Percentiles rank a stretch among this genome's conserved stretches.
Evolutionary conservation across 495 filamentous ascomycete species (phyloP).

Genomic region (Podospora appendiculata): DNA sequence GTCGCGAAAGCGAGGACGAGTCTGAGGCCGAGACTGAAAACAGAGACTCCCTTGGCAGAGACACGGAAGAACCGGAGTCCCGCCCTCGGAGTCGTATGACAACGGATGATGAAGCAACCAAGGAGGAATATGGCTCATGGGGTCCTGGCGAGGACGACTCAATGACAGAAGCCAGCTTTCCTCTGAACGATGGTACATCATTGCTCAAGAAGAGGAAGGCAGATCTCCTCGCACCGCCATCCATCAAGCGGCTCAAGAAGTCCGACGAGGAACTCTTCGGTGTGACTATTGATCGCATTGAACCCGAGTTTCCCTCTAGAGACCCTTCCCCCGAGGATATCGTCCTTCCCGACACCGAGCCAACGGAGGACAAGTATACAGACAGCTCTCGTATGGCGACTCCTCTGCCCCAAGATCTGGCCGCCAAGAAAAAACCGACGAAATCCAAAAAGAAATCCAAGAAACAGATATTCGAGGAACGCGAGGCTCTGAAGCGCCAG

Average conservation of each 20-base stretch:
- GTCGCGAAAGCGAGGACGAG: conserved; percentile 52
- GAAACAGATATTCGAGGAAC: conserved; percentile 64
- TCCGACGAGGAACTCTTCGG: conserved; percentile 75
- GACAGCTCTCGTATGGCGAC: conserved; percentile 35
- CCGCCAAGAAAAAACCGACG: conserved; percentile 35
- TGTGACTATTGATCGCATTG: conserved; percentile 46
- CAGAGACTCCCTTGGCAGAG: conserved; percentile 50
- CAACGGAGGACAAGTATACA: conserved; percentile 25
- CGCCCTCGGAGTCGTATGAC: conserved; percentile 72
- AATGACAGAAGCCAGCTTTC: conserved; percentile 48
- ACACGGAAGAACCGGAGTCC: conserved; percentile 79
- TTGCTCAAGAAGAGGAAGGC: conserved; percentile 65
- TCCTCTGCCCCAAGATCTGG: conserved; percentile 23
- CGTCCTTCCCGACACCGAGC: conserved; percentile 28
- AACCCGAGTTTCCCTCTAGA: conserved; percentile 35
- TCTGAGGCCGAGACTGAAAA: conserved; percentile 40
- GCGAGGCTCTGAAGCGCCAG: conserved; percentile 50
- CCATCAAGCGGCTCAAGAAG: conserved; percentile 63
- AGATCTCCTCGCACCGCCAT: conserved; percentile 47
- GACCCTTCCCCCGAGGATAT: conserved; percentile 29
- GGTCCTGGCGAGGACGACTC: conserved; percentile 45
- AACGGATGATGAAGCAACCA: conserved; percentile 55
- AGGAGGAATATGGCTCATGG: conserved; percentile 48
- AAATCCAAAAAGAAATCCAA: conserved; percentile 63
- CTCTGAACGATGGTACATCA: conserved; percentile 29